These are phyloP conservation scores for Ustilago trichophora DNA, from an alignment of 1,284 basidiomycete species.

Conservation along the genomic window DNA sequence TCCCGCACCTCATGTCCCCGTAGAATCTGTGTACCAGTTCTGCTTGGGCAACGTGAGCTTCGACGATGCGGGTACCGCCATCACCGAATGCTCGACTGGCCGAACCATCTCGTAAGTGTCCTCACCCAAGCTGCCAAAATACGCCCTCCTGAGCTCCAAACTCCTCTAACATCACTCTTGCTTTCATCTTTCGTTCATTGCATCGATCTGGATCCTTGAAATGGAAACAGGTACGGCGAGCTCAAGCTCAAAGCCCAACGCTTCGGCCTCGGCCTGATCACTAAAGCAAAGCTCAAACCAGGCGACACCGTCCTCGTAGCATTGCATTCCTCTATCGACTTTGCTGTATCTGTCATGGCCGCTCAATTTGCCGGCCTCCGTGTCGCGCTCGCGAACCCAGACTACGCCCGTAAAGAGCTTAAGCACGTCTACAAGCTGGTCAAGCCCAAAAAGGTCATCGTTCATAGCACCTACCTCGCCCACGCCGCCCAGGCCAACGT, in stretches of 20 bases:
- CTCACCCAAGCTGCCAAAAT: too few species aligned
- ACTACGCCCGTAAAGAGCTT: conserved; percentile 36
- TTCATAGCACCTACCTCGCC: conserved; percentile 18
- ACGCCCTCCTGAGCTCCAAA: too few species aligned
- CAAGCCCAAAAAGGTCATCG: conserved; percentile 42
- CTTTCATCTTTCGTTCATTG: too few species aligned
- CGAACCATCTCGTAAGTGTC: conserved; percentile 17
- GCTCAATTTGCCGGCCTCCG: conserved; percentile 41
- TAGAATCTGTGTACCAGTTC: conserved; percentile 15
- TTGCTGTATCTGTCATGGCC: conserved; percentile 34
- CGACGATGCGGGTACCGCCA: conserved; percentile 15
- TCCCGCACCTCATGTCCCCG: conserved; percentile 11
- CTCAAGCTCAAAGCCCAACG: conserved; percentile 38
- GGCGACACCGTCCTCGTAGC: conserved; percentile 41
- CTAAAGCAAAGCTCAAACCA: conserved; percentile 32
- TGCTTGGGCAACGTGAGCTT: conserved; percentile 22
- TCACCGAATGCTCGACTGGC: conserved; percentile 22
- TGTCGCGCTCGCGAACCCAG: conserved; percentile 43
- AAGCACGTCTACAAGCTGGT: conserved; percentile 29
- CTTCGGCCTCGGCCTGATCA: conserved; percentile 42
- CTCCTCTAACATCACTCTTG: too few species aligned
- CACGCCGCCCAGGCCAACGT: conserved; percentile 23
- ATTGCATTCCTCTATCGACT: conserved; percentile 45
- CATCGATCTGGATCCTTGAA: too few species aligned
- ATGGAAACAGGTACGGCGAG: conserved; percentile 34